Evolutionary conservation across 441 rosid species (phyloP), one percentile per base, ranked within the genome.

Genomic region (Corymbia calophylla): DNA sequence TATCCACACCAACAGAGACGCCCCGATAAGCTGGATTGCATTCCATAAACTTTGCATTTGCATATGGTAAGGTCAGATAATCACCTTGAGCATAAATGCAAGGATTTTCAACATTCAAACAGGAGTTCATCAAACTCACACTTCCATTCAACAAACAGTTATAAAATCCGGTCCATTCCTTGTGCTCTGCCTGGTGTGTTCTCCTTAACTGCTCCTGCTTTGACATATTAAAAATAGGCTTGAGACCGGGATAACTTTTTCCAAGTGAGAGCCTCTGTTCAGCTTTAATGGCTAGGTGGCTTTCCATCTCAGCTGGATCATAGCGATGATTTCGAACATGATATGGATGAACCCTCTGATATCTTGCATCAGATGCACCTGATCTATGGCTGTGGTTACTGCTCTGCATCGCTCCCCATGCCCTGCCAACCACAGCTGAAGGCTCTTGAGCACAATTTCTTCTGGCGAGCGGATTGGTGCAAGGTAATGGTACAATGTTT

Each of bases 401-500:
- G 88, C 87, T 85, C 53, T 85, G 87, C 55, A 31, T 88, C 25
- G 55, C 62, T 68, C 87, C 62, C 58, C 55, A 48, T 87, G 53
- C 87, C 80, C 53, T 39, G 39, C 88, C 66, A n/a, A 89, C 66
- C 56, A 54, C 23, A 29, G 14, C n/a, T 53, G 87, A 47, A 88
- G 90, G 82, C 51, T 87, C 89, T 47, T 51, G 58, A 89, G 89
- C 88, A 87, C 53, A 88, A 53, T 35, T 54, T 47, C 88, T 88
- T 44, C 91, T 87, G 18, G 29, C 55, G 31, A 51, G 53, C 70
- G 54, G 90, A 89, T 80, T 88, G 49, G 18, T 66, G 81, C 55
- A 66, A 62, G 84, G 87, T 15, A 31, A n/a, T 64, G 91, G 91
- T 88, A 91, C 86, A 68, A 91, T 87, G 82, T 92, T 93, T 87